Percentiles rank a stretch among this genome's conserved stretches.
Evolutionary conservation across 345 rosid genomes (phyloP).

Genomic region (Lepidium africanum): DNA sequence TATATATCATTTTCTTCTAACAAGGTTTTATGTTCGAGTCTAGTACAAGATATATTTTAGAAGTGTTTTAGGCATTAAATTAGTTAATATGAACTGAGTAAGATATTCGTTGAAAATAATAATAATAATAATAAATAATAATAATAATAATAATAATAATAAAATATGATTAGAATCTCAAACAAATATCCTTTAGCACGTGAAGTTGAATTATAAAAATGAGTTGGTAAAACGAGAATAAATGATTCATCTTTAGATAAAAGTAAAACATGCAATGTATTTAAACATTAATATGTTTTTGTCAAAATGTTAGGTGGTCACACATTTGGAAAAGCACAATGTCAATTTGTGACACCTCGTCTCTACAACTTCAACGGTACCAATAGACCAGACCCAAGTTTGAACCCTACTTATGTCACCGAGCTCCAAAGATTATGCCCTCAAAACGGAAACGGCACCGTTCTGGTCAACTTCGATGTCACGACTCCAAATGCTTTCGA

Average conservation of each 20-base stretch:
- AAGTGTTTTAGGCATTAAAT: too few relatives aligned
- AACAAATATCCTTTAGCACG: not conserved
- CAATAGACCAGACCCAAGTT: conserved; percentile 39
- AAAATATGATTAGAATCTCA: too few relatives aligned
- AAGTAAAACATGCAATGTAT: not conserved
- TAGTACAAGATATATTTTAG: too few relatives aligned
- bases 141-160: too few relatives aligned
- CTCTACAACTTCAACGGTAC: conserved; percentile 43
- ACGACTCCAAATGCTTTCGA: conserved; percentile 46
- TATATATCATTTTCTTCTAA: too few relatives aligned
- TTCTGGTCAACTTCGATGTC: conserved; percentile 36
- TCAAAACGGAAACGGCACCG: conserved; percentile 38
- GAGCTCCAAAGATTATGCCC: conserved; percentile 40
- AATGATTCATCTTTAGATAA: not conserved
- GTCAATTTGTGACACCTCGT: conserved; percentile 30
- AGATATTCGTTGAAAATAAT: not conserved
- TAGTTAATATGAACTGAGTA: too few relatives aligned
- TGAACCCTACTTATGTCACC: conserved; percentile 33
- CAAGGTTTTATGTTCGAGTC: too few relatives aligned
- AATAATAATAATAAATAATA: too few relatives aligned
- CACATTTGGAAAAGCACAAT: conserved; percentile 59
- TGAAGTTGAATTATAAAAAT: not conserved
- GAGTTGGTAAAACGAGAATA: not conserved
- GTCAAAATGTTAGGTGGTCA: conserved; percentile 47
- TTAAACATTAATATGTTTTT: not conserved